These are phyloP conservation scores for Boletus edulis DNA, from an alignment of 768 basidiomycete genomes.

Conservation along the genomic window DNA sequence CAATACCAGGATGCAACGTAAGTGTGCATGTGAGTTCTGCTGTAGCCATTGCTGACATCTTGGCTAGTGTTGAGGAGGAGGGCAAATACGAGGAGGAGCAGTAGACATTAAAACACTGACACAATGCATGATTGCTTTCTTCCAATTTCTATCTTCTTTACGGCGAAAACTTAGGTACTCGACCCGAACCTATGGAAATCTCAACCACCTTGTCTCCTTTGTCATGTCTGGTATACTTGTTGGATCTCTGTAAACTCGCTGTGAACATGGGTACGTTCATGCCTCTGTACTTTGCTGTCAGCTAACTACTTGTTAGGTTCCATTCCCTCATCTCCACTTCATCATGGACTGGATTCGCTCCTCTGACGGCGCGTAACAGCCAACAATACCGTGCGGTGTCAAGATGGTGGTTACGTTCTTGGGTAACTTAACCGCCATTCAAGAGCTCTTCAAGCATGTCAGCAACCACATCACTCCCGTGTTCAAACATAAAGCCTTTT, in stretches of 20 bases:
- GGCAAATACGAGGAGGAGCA: slow-evolving; percentile 88
- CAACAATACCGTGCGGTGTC: too few relatives aligned
- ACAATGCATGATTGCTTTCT: slow-evolving; percentile 17
- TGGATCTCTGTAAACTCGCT: too few relatives aligned
- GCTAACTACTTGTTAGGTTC: too few relatives aligned
- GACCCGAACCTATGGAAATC: too few relatives aligned
- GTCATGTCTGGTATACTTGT: too few relatives aligned
- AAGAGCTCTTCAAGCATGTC: slow-evolving; percentile 98
- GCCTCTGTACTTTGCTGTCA: too few relatives aligned
- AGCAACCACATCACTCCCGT: slow-evolving; percentile 98
- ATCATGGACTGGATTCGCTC: too few relatives aligned
- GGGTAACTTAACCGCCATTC: slow-evolving; percentile 96
- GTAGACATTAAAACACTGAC: slow-evolving; percentile 27
- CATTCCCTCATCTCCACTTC: too few relatives aligned
- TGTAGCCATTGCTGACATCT: slow-evolving; percentile 8
- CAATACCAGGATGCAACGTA: slow-evolving; percentile 95
- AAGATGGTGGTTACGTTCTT: slow-evolving; percentile 93
- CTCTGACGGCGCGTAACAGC: too few relatives aligned
- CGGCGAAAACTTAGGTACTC: slow-evolving; percentile 36
- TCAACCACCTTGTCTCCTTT: too few relatives aligned
- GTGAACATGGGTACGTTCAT: too few relatives aligned
- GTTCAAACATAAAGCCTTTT: slow-evolving; percentile 98
- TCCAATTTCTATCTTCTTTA: slow-evolving; percentile 20
- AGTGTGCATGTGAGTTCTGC: slow-evolving; percentile 30
- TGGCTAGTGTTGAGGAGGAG: slow-evolving; percentile 76